Percentiles rank a stretch among this genome's conserved stretches.
These are phyloP conservation scores for Gymnopilus dilepis DNA, from an alignment of 768 basidiomycete species.

Conservation along the genomic window DNA sequence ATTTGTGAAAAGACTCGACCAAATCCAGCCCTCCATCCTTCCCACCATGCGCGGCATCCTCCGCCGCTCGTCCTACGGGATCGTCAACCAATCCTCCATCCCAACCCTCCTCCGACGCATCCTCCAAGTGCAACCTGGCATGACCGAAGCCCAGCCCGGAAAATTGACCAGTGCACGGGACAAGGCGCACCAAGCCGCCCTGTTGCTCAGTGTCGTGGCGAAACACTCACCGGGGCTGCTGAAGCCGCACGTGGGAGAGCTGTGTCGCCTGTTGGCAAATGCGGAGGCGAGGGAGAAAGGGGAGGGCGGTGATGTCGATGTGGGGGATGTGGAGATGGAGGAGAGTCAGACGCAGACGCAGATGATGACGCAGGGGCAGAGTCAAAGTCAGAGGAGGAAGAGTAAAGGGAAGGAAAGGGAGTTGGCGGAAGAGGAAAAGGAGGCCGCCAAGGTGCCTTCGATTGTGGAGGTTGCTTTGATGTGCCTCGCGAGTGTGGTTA, in stretches of 20 bases:
- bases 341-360: neutral
- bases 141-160: neutral
- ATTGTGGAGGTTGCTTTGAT: slow-evolving; percentile 74
- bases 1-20: slow-evolving; percentile 76
- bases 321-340: neutral
- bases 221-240: slow-evolving; percentile 79
- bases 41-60: slow-evolving; percentile 75
- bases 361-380: neutral
- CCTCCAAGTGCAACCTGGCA: slow-evolving; percentile 50
- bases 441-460: slow-evolving; percentile 17
- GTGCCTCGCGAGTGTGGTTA: slow-evolving; percentile 72
- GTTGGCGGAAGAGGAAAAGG: slow-evolving; percentile 67
- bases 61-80: slow-evolving; percentile 69
- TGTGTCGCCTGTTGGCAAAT: slow-evolving; percentile 39
- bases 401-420: slow-evolving; percentile 45
- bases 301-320: neutral
- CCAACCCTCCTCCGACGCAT: slow-evolving; percentile 78
- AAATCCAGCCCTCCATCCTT: slow-evolving; percentile 61
- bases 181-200: slow-evolving; percentile 53
- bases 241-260: slow-evolving; percentile 75
- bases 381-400: neutral
- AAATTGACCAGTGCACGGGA: slow-evolving; percentile 29
- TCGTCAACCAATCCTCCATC: slow-evolving; percentile 86
- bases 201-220: slow-evolving; percentile 63
- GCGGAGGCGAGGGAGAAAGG: neutral